These are phyloP conservation scores for Cymbidium sinense DNA, from an alignment of 106 monocot species.

Conservation along the genomic window DNA sequence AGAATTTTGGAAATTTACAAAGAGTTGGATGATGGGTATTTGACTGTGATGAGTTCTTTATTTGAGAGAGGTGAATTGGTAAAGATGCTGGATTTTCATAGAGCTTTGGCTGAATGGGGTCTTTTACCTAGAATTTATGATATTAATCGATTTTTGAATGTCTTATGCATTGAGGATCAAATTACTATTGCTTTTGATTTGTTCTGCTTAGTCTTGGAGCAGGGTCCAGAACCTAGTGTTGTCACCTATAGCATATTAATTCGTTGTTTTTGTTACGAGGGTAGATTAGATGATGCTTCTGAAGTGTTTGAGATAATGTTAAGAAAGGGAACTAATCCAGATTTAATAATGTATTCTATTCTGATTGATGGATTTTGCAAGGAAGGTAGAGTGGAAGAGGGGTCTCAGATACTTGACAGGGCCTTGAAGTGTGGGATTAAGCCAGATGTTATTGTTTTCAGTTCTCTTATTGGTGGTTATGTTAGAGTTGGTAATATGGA, in stretches of 20 bases:
- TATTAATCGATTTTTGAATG: slow-evolving; percentile 31
- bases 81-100: slow-evolving; percentile 23
- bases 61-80: slow-evolving; percentile 2
- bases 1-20: slow-evolving; percentile 13
- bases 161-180: slow-evolving; percentile 21
- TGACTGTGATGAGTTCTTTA: slow-evolving; percentile 11
- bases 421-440: slow-evolving; percentile 26
- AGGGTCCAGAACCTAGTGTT: slow-evolving; percentile 33
- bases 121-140: slow-evolving; percentile 13
- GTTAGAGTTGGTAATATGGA: slow-evolving; percentile 24
- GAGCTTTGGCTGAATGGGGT: slow-evolving; percentile 6
- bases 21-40: slow-evolving; percentile 19
- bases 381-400: slow-evolving; percentile 34
- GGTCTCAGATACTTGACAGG: slow-evolving; percentile 14
- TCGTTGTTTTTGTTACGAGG: slow-evolving; percentile 24
- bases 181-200: slow-evolving; percentile 21
- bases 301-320: slow-evolving; percentile 31
- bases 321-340: slow-evolving; percentile 20
- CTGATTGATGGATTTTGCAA: slow-evolving; percentile 55
- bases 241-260: slow-evolving; percentile 56
- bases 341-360: slow-evolving; percentile 40
- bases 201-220: slow-evolving; percentile 17
- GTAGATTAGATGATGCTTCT: slow-evolving; percentile 25
- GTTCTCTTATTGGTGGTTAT: slow-evolving; percentile 49
- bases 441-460: slow-evolving; percentile 49